Evolutionary conservation across 2,329 filamentous ascomycete genomes (phyloP), one percentile per base, ranked within the genome.

Genomic region (Microdochium nivale): DNA sequence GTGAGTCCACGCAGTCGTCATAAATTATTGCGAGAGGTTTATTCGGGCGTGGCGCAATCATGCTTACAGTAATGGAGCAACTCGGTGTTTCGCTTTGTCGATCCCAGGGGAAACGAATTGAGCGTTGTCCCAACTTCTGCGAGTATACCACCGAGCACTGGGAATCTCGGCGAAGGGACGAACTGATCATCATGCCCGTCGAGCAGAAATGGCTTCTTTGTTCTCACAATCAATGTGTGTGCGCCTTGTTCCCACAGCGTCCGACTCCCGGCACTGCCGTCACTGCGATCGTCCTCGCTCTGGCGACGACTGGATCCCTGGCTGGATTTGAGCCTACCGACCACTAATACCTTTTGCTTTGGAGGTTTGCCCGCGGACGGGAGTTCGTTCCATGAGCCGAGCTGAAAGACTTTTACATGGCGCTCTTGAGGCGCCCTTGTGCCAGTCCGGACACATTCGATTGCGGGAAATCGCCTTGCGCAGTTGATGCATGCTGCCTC

Each of bases 121-220:
- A 66, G 71, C 71, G 62, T 75, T 68, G 50, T 58, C 7, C 40
- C 40, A 51, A 37, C 53, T 55, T 61, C 53, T 1, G 56, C 52
- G 27, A 61, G 55, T 37, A 60, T 56, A 25, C 56, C 56, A 7
- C 56, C 56, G 16, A 61, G 59, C 19, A 19, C 7, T 4, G 16
- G 14, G 14, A 16, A 44, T 3, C 21, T 44, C 23, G 57, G 57
- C 44, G 48, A 52, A 27, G 53, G 50, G 27, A 50, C 52, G 35
- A 52, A 52, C 24, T 56, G 56, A 30, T 60, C 58, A n/a, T 56
- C 54, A 21, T 53, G 49, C 16, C 58, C 59, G 40, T 58, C 56
- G 27, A 57, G 56, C 27, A 57, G 51, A 7, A 55, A 23, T 10
- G 55, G 44, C 47, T 57, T 24, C 32, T 47, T 19, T 10, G 25